phyloP scores from a whole-genome alignment of 1,139 yeast genomes.

The Candida neerlandica region DNA sequence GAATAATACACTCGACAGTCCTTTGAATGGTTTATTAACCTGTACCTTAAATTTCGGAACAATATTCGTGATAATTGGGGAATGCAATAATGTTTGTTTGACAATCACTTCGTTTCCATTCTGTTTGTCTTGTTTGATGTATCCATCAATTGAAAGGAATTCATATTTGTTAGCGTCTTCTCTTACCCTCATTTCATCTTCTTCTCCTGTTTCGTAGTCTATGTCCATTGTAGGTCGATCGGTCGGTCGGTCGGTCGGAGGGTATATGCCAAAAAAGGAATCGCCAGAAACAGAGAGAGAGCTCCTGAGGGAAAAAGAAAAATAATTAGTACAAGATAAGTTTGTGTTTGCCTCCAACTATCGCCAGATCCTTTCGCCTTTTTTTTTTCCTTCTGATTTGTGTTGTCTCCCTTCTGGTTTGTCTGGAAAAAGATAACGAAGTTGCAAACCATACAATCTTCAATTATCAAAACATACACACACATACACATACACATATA shows the following conservation, averaged over 20 bases:
- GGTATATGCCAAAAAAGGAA: not conserved
- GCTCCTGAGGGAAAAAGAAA: not conserved
- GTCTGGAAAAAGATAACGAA: not conserved
- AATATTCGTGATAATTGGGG: conserved; percentile 39
- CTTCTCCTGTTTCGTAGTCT: not conserved
- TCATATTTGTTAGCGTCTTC: conserved; percentile 7
- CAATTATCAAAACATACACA: too few relatives aligned
- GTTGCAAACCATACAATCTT: too few relatives aligned
- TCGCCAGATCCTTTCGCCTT: not conserved
- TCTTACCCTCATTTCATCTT: not conserved
- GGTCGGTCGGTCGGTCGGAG: not conserved
- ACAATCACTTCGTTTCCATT: conserved; percentile 16
- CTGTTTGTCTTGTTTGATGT: not conserved
- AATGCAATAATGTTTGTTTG: conserved; percentile 40
- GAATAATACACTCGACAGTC: conserved; percentile 34
- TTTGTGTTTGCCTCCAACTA: too few relatives aligned
- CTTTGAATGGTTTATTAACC: conserved; percentile 35
- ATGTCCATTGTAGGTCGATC: not conserved
- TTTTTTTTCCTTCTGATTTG: not conserved
- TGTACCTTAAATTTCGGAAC: conserved; percentile 37
- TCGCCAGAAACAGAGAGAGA: not conserved
- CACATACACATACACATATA: not conserved
- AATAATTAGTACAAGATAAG: not conserved
- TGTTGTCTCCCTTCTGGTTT: not conserved
- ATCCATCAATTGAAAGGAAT: conserved; percentile 8